These are phyloP conservation scores for Mycosphaerella sp. DNA, from an alignment of 2,329 filamentous ascomycete genomes.

Conservation along the genomic window DNA sequence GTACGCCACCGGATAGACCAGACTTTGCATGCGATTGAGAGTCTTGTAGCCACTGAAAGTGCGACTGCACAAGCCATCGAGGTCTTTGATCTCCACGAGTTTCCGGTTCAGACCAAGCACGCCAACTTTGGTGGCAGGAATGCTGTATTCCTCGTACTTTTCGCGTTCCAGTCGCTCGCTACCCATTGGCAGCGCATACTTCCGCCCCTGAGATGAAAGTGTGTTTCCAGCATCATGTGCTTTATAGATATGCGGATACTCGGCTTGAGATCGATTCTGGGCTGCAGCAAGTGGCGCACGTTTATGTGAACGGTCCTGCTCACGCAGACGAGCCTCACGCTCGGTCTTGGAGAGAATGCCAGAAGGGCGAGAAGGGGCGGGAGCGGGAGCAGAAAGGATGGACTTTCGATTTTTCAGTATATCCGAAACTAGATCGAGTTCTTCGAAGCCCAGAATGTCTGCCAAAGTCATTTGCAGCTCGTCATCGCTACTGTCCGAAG, in stretches of 20 bases:
- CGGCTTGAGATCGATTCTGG: conserved; percentile 61
- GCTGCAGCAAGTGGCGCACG: conserved; percentile 62
- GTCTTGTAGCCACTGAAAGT: conserved; percentile 93
- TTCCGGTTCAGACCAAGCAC: conserved; percentile 64
- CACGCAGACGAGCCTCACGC: conserved; percentile 68
- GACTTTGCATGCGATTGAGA: conserved; percentile 95
- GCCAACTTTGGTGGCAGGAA: conserved; percentile 77
- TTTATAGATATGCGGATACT: conserved; percentile 93
- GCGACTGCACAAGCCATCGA: conserved; percentile 83
- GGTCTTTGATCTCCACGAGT: conserved; percentile 68
- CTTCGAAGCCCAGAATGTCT: conserved; percentile 86
- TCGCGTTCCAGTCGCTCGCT: conserved; percentile 62
- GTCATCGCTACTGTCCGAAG: conserved; percentile 64
- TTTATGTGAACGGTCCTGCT: conserved; percentile 78
- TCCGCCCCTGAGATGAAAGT: conserved; percentile 69
- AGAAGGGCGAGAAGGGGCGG: conserved; percentile 34
- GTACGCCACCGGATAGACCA: conserved; percentile 93
- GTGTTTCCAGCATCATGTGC: conserved; percentile 77
- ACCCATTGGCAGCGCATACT: conserved; percentile 73
- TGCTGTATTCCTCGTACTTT: conserved; percentile 81
- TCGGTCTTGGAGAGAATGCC: conserved; percentile 67
- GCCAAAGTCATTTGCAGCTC: conserved; percentile 86
- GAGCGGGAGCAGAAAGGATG: conserved; percentile 44
- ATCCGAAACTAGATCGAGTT: conserved; percentile 87
- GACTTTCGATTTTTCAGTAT: conserved; percentile 71